A percentile compares a stretch with the other conserved stretches of the same genome.
Evolutionary conservation across 2,329 filamentous ascomycete species (phyloP).

Genomic region (Pseudocercospora pini-densiflorae): DNA sequence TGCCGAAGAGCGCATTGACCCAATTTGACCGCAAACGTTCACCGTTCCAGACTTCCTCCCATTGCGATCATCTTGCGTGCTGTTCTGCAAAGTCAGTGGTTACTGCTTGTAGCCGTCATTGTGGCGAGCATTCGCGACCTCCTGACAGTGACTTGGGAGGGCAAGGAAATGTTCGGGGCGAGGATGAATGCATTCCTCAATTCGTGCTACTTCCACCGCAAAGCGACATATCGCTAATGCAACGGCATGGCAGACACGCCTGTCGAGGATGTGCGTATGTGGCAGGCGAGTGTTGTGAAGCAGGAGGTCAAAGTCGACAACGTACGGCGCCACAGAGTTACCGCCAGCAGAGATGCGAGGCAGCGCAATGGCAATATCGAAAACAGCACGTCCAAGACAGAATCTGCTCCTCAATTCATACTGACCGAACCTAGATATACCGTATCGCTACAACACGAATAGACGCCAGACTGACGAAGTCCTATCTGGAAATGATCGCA

Average conservation of each 20-base stretch:
- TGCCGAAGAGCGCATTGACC: not conserved
- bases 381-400: not conserved
- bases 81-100: not conserved
- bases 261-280: not conserved
- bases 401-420: not conserved
- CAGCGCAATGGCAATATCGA: slow-evolving; percentile 11
- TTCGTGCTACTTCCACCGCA: not conserved
- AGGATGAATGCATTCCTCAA: not conserved
- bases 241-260: not conserved
- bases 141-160: not conserved
- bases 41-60: not conserved
- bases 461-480: not conserved
- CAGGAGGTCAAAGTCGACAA: not conserved
- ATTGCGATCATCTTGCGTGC: slow-evolving; percentile 7
- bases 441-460: not conserved
- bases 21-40: not conserved
- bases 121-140: not conserved
- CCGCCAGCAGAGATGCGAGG: not conserved
- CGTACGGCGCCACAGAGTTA: not conserved
- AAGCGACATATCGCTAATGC: not conserved
- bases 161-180: not conserved
- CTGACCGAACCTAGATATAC: not conserved
- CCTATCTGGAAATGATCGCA: not conserved
- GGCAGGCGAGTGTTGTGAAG: not conserved
- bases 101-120: not conserved